Percentiles rank a stretch among this genome's conserved stretches.
Conservation (phyloP, 1,284 basidiomycete species). For the Ustilago vetiveriae region DNA sequence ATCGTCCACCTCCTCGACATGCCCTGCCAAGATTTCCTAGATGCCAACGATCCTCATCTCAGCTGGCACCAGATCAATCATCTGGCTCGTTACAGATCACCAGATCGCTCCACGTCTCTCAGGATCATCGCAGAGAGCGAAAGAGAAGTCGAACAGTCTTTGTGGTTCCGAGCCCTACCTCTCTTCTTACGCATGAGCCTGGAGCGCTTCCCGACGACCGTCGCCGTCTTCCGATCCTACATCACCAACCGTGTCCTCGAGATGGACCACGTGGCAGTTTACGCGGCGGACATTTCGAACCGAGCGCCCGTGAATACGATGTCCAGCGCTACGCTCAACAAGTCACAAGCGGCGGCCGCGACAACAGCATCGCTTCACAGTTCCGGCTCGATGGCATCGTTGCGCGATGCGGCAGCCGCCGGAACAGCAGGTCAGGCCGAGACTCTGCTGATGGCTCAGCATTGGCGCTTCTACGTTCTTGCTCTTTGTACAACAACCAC, state of each 20-base stretch:
- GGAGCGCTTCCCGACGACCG: constrained; percentile 66
- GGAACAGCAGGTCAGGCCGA: constrained; percentile 69
- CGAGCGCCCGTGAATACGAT: constrained; percentile 29
- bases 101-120: constrained; percentile 40
- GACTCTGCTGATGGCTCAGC: constrained; percentile 76
- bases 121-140: constrained; percentile 68
- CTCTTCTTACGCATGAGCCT: constrained; percentile 66
- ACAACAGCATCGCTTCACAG: constrained; percentile 27
- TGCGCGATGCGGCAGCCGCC: constrained; percentile 51
- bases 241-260: constrained; percentile 67
- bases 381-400: constrained; percentile 31
- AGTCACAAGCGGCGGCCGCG: constrained; percentile 32
- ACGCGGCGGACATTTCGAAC: constrained; percentile 65
- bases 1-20: constrained; percentile 59
- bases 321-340: constrained; percentile 28
- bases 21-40: constrained; percentile 47
- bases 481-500: constrained; percentile 78
- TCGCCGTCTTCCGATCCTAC: constrained; percentile 67
- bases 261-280: constrained; percentile 67
- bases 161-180: constrained; percentile 69
- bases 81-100: constrained; percentile 44
- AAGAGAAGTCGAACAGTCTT: constrained; percentile 66
- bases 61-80: constrained; percentile 50
- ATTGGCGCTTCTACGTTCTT: constrained; percentile 89
- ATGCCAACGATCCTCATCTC: constrained; percentile 46